Conservation (phyloP, 192 early-diverging fungal genomes). For the Jimgerdemannia flammicorona region DNA sequence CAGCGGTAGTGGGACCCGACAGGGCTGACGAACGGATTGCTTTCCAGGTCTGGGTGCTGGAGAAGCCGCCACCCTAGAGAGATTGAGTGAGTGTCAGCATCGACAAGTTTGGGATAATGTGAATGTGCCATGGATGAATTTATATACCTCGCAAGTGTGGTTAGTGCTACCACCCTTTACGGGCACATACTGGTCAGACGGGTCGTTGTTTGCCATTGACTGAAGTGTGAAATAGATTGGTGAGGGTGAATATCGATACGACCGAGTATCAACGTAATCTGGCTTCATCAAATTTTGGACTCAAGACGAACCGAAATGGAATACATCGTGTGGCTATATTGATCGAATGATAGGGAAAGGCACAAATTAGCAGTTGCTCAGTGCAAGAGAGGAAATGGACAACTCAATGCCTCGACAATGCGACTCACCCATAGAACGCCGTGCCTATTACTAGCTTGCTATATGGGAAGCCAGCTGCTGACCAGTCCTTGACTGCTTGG, state of each 20-base stretch:
- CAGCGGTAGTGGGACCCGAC: constrained; percentile 27
- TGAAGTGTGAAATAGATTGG: background rate
- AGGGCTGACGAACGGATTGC: constrained; percentile 15
- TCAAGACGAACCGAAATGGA: constrained; percentile 3
- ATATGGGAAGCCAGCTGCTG: constrained; percentile 39
- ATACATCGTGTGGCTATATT: constrained; percentile 38
- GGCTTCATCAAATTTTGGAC: background rate
- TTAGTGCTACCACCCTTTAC: constrained; percentile 10
- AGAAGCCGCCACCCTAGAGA: constrained; percentile 10
- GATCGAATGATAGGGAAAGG: background rate
- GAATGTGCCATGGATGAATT: background rate
- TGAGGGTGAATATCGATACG: background rate
- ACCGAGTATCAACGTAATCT: too few species aligned
- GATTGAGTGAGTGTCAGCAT: background rate
- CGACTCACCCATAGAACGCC: constrained; percentile 19
- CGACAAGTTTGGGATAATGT: background rate
- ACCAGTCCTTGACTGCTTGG: constrained; percentile 42
- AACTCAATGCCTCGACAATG: background rate
- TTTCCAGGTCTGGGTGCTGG: constrained; percentile 2
- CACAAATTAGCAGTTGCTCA: constrained; percentile 11
- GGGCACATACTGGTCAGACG: constrained; percentile 3
- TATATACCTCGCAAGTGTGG: background rate
- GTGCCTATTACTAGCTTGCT: constrained; percentile 37
- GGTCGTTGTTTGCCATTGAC: constrained; percentile 6
- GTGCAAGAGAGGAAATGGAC: background rate